Base-by-base conservation (phyloP, 345 rosid genomes). In the Gossypium bickii region DNA sequence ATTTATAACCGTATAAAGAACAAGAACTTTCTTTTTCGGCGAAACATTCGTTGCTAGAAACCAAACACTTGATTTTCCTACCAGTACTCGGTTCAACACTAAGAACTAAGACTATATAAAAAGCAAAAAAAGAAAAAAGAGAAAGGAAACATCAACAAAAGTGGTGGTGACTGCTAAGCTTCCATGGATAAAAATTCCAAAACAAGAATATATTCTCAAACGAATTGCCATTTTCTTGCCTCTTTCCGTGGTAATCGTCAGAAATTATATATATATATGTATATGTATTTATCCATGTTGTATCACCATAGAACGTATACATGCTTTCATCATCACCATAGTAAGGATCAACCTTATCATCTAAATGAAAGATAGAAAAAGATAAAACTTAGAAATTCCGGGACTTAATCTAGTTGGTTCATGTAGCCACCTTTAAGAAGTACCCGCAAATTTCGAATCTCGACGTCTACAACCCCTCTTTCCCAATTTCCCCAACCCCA, bases 121-220 rank as follows among this genome's bases (percentile, higher is more conserved):
- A 63, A 17, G 34, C 20, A n/a, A 25, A 45, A 9, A 29, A 29
- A 55, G 17, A 65, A 18, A 25, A 9, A 18, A n/a, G 7, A 34
- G 41, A 65, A 29, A 64, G 27, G 62, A 41, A 27, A 27, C 15
- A 48, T 65, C 62, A 24, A 67, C 4, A 27, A 51, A 61, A 61
- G 43, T 61, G 66, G 66, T 7, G 29, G 56, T 47, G 55, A 45
- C 58, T 76, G 72, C 25, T 18, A 49, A 73, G 80, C 52, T 74
- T 68, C 76, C 82, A 64, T 20, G n/a, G 51, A 78, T 47, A 56
- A 71, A 76, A 67, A 74, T 76, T 20, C 48, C n/a, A 78, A 34
- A 74, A 70, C 7, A 65, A 61, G 87, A 76, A 87, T 78, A 83
- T 83, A 81, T 85, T 83, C 87, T 74, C 76, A 63, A 34, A 67